Percentiles rank a stretch among this genome's conserved stretches.
These are phyloP conservation scores for Cubamyces lactineus DNA, from an alignment of 768 basidiomycete genomes.

Conservation along the genomic window DNA sequence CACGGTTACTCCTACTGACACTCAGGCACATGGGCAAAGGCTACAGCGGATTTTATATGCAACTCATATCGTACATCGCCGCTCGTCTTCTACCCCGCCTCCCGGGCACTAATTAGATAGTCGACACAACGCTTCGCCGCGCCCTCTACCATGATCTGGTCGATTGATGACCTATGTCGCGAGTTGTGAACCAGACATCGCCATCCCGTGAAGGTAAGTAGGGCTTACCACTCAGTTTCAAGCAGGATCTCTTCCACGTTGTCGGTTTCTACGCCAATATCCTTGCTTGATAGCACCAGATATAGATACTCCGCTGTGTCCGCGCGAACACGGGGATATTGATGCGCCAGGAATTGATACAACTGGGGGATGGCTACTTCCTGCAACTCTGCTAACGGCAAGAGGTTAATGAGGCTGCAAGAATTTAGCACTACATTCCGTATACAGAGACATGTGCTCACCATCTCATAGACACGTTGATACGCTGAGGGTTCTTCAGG, in stretches of 20 bases:
- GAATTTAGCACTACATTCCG: not conserved
- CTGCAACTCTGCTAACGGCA: slow-evolving; percentile 54
- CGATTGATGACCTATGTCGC: slow-evolving; percentile 50
- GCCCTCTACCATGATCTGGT: slow-evolving; percentile 42
- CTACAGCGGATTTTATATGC: not conserved
- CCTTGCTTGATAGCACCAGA: slow-evolving; percentile 70
- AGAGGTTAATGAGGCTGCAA: slow-evolving; percentile 65
- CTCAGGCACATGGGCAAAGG: slow-evolving; percentile 19
- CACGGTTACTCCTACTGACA: slow-evolving; percentile 5
- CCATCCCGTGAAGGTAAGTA: too few species aligned
- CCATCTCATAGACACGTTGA: slow-evolving; percentile 85
- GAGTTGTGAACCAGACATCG: not conserved
- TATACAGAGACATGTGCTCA: slow-evolving; percentile 37
- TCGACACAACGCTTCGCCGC: slow-evolving; percentile 47
- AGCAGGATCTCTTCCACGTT: slow-evolving; percentile 70
- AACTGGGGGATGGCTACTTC: slow-evolving; percentile 50
- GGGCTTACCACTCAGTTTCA: slow-evolving; percentile 79
- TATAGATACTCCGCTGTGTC: slow-evolving; percentile 86
- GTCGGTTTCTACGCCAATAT: slow-evolving; percentile 65
- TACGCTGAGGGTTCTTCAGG: slow-evolving; percentile 82
- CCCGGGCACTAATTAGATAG: slow-evolving; percentile 32
- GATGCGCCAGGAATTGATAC: slow-evolving; percentile 69
- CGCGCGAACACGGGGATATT: slow-evolving; percentile 81
- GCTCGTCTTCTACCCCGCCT: not conserved
- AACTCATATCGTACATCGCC: too few species aligned